These are phyloP conservation scores for Microsporum ferrugineum DNA, from an alignment of 2,329 filamentous ascomycete species.

Conservation along the genomic window DNA sequence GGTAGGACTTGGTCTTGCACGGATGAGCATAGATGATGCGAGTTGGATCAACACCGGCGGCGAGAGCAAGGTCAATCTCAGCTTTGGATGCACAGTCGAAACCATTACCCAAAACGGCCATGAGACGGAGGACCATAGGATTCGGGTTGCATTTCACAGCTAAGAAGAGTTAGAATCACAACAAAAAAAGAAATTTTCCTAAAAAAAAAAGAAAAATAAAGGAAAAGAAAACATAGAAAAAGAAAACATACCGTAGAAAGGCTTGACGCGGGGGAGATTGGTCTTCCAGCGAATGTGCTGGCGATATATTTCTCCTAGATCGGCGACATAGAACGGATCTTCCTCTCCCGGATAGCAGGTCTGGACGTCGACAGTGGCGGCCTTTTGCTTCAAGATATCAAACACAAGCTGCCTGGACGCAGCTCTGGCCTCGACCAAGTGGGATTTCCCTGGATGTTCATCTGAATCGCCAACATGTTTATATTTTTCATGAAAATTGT, in stretches of 20 bases:
- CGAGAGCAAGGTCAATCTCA: constrained; percentile 86
- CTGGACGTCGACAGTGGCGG: constrained; percentile 74
- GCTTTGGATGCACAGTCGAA: constrained; percentile 98
- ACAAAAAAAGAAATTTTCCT: neutral
- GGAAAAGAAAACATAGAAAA: neutral
- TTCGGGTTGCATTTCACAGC: constrained; percentile 99
- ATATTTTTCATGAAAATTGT: constrained; percentile 20
- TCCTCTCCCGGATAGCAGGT: constrained; percentile 84
- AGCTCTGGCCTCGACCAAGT: constrained; percentile 32
- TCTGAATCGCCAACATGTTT: constrained; percentile 30
- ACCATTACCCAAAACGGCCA: constrained; percentile 78
- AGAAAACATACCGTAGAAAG: constrained; percentile 69
- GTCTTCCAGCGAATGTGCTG: constrained; percentile 98
- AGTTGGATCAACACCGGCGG: constrained; percentile 68
- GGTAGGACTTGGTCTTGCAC: constrained; percentile 98
- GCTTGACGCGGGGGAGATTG: constrained; percentile 82
- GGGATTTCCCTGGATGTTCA: constrained; percentile 38
- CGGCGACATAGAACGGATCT: constrained; percentile 95
- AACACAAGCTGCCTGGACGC: constrained; percentile 71
- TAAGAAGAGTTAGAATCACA: constrained; percentile 27
- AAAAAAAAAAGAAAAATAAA: constrained; percentile 10
- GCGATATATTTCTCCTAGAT: constrained; percentile 96
- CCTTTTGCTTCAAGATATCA: constrained; percentile 72
- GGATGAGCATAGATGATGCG: constrained; percentile 98
- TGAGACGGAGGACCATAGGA: constrained; percentile 72